Base-by-base conservation (phyloP, 345 rosid genomes). In the Eucalyptus grandis region DNA sequence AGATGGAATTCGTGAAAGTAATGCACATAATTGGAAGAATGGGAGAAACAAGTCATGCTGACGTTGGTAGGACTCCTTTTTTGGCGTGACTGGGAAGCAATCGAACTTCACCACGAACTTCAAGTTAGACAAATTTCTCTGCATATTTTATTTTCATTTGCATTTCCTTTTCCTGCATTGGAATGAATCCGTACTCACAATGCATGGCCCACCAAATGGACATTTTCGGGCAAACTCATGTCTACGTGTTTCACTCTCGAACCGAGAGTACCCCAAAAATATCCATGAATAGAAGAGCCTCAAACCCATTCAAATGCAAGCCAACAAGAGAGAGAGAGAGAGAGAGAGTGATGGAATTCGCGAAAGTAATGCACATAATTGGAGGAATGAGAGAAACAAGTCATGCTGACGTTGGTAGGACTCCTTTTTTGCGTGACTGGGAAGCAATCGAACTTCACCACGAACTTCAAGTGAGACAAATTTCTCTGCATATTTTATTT, bases 31-130 rank as follows among this genome's bases (percentile, higher is more conserved):
- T 11, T 58, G 65, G 37, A n/a, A 87, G 40, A 62, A 50, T 22
- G 19, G 93, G 94, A 86, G 92, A 90, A 7, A 21, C 91, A 19
- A 94, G 80, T 24, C 93, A 94, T 17, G 94, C 95, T 19, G 56
- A 53, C 24, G 56, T 53, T 53, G 56, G 69, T 30, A 62, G 69
- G 69, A 62, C 34, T 62, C 34, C 69, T 62, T 30, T 60, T 14
- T 14, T 62, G 14, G 34, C 69, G 14, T 30, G 72, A 62, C 72
- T 7, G 31, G 34, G 34, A 30, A 14, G 34, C 5, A 14, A 62
- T 62, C 72, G 31, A 62, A 62, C 72, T 30, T 62, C 72, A 62
- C 72, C 34, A 62, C 72, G 2, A 62, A 62, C 72, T 62, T 62
- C 31, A 62, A 14, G 31, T 30, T 62, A 0, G 72, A 30, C 15